Base-by-base conservation (phyloP, 2,329 filamentous ascomycete species). In the Aspergillus sergii region DNA sequence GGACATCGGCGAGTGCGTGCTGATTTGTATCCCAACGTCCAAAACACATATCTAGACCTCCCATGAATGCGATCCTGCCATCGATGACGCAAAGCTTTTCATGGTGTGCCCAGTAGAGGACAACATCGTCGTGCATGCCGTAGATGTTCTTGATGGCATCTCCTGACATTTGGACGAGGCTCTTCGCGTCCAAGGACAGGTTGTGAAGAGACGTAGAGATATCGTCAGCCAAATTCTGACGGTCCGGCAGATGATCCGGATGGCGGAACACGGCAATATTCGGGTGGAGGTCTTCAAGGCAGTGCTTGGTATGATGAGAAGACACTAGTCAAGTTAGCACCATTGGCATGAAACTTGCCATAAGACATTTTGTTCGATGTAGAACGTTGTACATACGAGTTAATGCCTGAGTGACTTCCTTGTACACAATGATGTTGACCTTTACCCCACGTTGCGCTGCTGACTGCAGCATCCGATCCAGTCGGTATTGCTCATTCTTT, bases 31-130 rank as follows among this genome's bases (percentile, higher is more conserved):
- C 93, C 87, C 91, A 97, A 73, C 93, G 86, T 41, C 93, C 93
- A 71, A 93, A 97, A 75, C 88, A 97, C 71, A 96, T 83, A 78
- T 97, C 93, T 1, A 97, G 81, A 23, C 93, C 94, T 57, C 93
- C 93, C 93, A 97, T 97, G 74, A 97, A 97, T 2, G 90, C 93
- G 61, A 89, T 82, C 11, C 84, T 83, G n/a, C 89, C 87, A 75
- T 97, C 93, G 19, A 97, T 81, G 2, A 97, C 75, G 69, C 92
- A 92, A 0, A 97, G 85, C 78, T 97, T 97, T 79, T 97, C 93
- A 70, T 97, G 93, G 71, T 97, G 93, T 3, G 93, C 92, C 93
- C 93, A 97, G 78, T 92, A 97, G 1, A 97, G 80, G 12, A 96
- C 90, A 1, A 93, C 87, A 68, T 91, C 93, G 36, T 93, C 91